phyloP scores from a whole-genome alignment of 2,329 filamentous ascomycete species.

The Penicillium sp. region DNA sequence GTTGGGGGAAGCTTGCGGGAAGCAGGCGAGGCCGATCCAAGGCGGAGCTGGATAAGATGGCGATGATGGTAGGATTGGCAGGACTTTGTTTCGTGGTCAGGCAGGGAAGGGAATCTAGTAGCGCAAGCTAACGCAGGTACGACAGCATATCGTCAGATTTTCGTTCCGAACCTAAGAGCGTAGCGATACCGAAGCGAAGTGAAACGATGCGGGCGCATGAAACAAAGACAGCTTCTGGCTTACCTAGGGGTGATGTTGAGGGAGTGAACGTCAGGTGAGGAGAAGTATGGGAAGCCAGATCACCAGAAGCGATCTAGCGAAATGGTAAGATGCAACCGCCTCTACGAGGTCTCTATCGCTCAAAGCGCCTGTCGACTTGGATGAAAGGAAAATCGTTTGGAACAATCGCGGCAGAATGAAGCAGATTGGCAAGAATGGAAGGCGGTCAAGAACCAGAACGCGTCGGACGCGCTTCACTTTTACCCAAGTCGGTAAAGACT shows the following conservation, averaged over 20 bases:
- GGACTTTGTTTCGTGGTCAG: not conserved
- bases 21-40: not conserved
- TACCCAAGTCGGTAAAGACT: conserved; percentile 16
- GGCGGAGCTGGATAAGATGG: not conserved
- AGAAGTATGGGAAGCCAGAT: not conserved
- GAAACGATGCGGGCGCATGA: not conserved
- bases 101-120: not conserved
- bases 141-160: not conserved
- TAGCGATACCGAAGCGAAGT: not conserved
- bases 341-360: not conserved
- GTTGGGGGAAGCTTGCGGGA: not conserved
- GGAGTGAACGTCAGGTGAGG: not conserved
- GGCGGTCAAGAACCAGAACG: conserved; percentile 22
- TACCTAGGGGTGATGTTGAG: not conserved
- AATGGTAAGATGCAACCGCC: not conserved
- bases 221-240: not conserved
- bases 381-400: conserved; percentile 15
- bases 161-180: not conserved
- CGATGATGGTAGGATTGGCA: not conserved
- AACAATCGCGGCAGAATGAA: conserved; percentile 18
- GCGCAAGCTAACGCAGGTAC: not conserved
- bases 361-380: not conserved
- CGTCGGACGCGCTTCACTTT: conserved; percentile 26
- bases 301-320: not conserved
- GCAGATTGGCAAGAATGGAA: conserved; percentile 10